Evolutionary conservation across 2,329 filamentous ascomycete species (phyloP).

Genomic region (Trichoderma koningii): DNA sequence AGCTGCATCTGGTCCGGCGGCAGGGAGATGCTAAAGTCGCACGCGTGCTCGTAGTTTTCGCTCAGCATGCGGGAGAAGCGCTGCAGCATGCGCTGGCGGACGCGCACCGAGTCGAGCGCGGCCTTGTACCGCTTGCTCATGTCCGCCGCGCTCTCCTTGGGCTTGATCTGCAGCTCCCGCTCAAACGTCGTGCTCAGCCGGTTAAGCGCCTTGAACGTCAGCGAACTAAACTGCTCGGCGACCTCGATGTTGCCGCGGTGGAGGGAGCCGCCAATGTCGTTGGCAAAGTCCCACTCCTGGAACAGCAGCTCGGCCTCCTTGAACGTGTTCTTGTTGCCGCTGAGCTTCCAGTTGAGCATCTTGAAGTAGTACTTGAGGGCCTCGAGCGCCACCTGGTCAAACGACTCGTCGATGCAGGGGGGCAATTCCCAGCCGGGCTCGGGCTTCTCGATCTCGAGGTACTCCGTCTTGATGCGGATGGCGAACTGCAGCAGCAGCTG

Average conservation of each 20-base stretch:
- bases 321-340: conserved; percentile 97
- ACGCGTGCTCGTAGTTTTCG: conserved; percentile 94
- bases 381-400: conserved; percentile 87
- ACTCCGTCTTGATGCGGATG: conserved; percentile 88
- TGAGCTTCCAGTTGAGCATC: conserved; percentile 96
- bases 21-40: conserved; percentile 86
- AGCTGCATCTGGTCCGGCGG: conserved; percentile 67
- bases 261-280: conserved; percentile 87
- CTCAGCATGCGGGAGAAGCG: conserved; percentile 89
- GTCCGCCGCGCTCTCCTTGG: conserved; percentile 79
- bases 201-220: conserved; percentile 90
- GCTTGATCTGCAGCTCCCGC: conserved; percentile 79
- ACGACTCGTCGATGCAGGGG: conserved; percentile 94
- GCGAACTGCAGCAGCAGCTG: conserved; percentile 90
- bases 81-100: conserved; percentile 93
- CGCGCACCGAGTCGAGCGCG: conserved; percentile 91
- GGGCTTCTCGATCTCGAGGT: conserved; percentile 77
- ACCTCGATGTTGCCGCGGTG: conserved; percentile 94
- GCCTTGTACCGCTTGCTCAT: conserved; percentile 98
- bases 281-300: conserved; percentile 97
- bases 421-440: conserved; percentile 94
- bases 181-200: conserved; percentile 90
- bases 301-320: conserved; percentile 97
- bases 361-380: conserved; percentile 98
- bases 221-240: conserved; percentile 91